A percentile compares a stretch with the other conserved stretches of the same genome.
phyloP scores from a whole-genome alignment of 768 basidiomycete genomes.

The Lactarius akahatsu region DNA sequence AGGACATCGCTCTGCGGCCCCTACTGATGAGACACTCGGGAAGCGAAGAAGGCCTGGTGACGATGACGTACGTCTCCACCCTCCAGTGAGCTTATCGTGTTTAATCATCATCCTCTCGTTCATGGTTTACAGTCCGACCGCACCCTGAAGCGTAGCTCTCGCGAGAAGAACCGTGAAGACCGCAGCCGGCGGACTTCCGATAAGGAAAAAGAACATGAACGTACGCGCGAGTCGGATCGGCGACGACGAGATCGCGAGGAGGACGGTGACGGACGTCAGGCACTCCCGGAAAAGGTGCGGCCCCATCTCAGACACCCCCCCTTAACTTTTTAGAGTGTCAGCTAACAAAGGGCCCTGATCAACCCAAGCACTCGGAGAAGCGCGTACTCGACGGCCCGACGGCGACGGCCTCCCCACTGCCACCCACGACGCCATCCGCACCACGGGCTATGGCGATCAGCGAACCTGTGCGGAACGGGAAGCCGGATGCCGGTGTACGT shows the following conservation, averaged over 20 bases:
- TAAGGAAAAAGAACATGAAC: slow-evolving; percentile 62
- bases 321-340: slow-evolving; percentile 1
- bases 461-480: slow-evolving; percentile 44
- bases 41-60: slow-evolving; percentile 69
- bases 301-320: background rate
- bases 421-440: slow-evolving; percentile 62
- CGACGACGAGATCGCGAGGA: slow-evolving; percentile 62
- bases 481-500: slow-evolving; percentile 40
- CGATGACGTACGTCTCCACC: slow-evolving; percentile 60
- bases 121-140: slow-evolving; percentile 57
- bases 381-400: slow-evolving; percentile 53
- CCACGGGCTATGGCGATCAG: slow-evolving; percentile 67
- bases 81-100: background rate
- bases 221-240: slow-evolving; percentile 65
- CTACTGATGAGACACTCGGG: slow-evolving; percentile 63
- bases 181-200: slow-evolving; percentile 63
- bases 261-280: slow-evolving; percentile 49
- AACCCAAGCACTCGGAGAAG: slow-evolving; percentile 46
- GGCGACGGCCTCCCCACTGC: slow-evolving; percentile 38
- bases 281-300: slow-evolving; percentile 59
- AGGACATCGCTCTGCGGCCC: slow-evolving; percentile 51
- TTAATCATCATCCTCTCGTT: background rate
- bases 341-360: background rate
- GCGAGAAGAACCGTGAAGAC: slow-evolving; percentile 76
- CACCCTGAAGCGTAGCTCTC: slow-evolving; percentile 75